Evolutionary conservation across 2,329 filamentous ascomycete species (phyloP).

Genomic region (Fusarium keratoplasticum): DNA sequence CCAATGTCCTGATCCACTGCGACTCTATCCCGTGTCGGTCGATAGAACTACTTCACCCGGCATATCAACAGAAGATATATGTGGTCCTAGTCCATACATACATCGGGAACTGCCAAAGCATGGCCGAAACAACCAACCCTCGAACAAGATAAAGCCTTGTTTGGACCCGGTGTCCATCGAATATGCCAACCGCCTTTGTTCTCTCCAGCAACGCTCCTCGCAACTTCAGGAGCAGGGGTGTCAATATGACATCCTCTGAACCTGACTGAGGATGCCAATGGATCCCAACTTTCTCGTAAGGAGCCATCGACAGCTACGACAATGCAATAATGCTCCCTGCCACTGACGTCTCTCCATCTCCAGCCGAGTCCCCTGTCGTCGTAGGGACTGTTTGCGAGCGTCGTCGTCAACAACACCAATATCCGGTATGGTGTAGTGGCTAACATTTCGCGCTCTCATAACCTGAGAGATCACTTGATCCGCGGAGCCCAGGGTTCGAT

Average conservation of each 20-base stretch:
- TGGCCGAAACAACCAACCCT: neutral
- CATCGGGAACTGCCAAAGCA: neutral
- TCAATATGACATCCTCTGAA: neutral
- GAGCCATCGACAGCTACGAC: neutral
- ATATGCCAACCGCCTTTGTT: neutral
- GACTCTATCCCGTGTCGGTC: neutral
- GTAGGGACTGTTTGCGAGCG: neutral
- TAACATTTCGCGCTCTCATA: conserved; percentile 29
- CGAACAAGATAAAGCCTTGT: neutral
- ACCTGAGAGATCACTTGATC: conserved; percentile 3
- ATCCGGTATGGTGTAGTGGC: conserved; percentile 47
- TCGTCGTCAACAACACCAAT: neutral
- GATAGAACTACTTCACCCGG: neutral
- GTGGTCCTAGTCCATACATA: neutral
- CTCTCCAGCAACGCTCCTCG: neutral
- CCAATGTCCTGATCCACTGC: neutral
- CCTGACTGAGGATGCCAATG: too few relatives aligned
- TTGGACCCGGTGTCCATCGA: neutral
- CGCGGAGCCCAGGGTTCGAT: conserved; percentile 34
- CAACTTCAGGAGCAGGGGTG: neutral
- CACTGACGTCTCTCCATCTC: too few relatives aligned
- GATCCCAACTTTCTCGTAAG: neutral
- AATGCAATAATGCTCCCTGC: neutral
- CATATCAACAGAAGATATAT: neutral
- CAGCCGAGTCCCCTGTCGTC: neutral